phyloP scores from a whole-genome alignment of 176 grass and related monocot species.

The Musa troglodytarum region DNA sequence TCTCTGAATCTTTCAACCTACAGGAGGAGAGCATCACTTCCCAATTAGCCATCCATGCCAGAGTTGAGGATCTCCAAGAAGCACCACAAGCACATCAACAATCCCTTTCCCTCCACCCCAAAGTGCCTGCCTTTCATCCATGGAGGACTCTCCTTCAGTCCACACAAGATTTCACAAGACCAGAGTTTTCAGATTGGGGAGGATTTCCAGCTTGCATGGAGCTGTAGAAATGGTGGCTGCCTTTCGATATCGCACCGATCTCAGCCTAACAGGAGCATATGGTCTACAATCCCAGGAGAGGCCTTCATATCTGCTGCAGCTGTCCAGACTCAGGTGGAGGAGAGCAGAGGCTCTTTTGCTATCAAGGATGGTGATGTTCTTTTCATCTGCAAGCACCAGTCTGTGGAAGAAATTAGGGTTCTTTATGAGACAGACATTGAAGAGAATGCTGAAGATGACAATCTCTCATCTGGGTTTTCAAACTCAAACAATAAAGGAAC shows the following conservation, averaged over 20 bases:
- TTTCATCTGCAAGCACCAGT: conserved; percentile 52
- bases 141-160: conserved; percentile 40
- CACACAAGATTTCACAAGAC: conserved; percentile 45
- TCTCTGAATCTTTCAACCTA: conserved; percentile 9
- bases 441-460: conserved; percentile 7
- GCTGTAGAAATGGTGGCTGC: conserved; percentile 27
- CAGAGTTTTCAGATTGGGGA: conserved; percentile 46
- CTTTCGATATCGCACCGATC: conserved; percentile 16
- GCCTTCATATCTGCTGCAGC: conserved; percentile 66
- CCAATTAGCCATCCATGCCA: not conserved
- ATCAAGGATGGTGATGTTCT: conserved; percentile 43
- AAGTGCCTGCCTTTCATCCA: conserved; percentile 23
- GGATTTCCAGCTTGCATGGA: conserved; percentile 52
- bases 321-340: conserved; percentile 41
- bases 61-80: conserved; percentile 41
- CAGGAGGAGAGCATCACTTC: not conserved
- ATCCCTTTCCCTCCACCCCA: conserved; percentile 51
- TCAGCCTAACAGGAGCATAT: conserved; percentile 18
- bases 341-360: conserved; percentile 77
- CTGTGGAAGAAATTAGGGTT: conserved; percentile 40
- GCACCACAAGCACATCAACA: conserved; percentile 64
- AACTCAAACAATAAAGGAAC: not conserved
- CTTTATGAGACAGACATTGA: conserved; percentile 39
- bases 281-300: conserved; percentile 58
- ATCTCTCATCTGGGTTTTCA: conserved; percentile 33